These are phyloP conservation scores for Neopestalotiopsis clavispora DNA, from an alignment of 2,329 filamentous ascomycete species.

Conservation along the genomic window DNA sequence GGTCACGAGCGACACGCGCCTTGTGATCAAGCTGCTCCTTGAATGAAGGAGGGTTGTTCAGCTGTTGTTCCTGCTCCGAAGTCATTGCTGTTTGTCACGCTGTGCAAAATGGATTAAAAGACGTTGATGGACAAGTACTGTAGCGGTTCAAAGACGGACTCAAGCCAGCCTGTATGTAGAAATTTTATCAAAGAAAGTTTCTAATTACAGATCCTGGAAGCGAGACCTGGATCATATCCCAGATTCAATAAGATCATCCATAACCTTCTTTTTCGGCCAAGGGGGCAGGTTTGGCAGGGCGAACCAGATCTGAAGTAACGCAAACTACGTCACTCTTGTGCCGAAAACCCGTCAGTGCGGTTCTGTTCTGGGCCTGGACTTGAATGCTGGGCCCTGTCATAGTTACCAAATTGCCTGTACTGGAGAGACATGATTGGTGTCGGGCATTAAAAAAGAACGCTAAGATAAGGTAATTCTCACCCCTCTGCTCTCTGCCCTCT, in stretches of 20 bases:
- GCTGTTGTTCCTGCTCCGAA: conserved; percentile 3
- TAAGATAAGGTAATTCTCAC: conserved; percentile 19
- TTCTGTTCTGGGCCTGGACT: neutral
- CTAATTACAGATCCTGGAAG: neutral
- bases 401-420: too few species aligned
- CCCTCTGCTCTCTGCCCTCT: neutral
- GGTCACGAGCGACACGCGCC: conserved; percentile 40
- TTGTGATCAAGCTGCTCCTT: conserved; percentile 51
- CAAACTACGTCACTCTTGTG: conserved; percentile 9
- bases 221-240: neutral
- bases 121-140: neutral
- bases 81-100: neutral
- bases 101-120: neutral
- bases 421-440: neutral
- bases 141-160: too few species aligned
- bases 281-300: neutral
- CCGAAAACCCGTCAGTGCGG: neutral
- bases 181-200: neutral
- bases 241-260: neutral
- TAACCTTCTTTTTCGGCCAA: neutral
- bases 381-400: too few species aligned
- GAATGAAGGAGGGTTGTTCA: conserved; percentile 29
- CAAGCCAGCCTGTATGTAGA: neutral
- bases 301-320: conserved; percentile 2
- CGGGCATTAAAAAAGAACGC: conserved; percentile 6